phyloP scores from a whole-genome alignment of 78 protist genomes.

The Dictyostelium purpureum region DNA sequence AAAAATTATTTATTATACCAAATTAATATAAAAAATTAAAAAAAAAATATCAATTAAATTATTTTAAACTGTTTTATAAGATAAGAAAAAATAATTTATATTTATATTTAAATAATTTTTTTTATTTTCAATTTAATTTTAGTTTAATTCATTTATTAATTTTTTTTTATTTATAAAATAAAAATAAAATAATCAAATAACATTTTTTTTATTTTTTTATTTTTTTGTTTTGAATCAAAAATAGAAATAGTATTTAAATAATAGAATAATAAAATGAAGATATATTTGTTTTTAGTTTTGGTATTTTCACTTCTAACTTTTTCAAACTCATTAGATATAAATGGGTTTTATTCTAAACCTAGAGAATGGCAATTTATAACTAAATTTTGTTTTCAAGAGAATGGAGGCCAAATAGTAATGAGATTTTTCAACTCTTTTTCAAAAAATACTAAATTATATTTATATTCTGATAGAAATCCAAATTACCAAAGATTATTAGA shows the following conservation, averaged over 20 bases:
- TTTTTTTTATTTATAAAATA: neutral
- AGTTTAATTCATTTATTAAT: too few species aligned
- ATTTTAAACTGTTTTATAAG: too few species aligned
- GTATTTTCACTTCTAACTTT: neutral
- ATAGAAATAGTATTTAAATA: neutral
- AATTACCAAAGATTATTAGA: neutral
- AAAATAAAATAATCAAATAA: neutral
- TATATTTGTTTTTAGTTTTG: neutral
- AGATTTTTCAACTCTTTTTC: neutral
- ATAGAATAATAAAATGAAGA: neutral
- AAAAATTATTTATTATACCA: too few species aligned
- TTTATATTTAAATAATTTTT: too few species aligned
- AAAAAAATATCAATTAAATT: too few species aligned
- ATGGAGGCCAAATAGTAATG: neutral
- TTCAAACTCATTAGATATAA: neutral
- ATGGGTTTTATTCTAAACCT: conserved; percentile 4
- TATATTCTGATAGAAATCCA: neutral
- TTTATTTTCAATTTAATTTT: too few species aligned
- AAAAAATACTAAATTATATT: neutral
- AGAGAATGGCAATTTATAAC: conserved; percentile 4
- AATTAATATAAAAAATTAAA: too few species aligned
- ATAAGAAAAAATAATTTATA: too few species aligned
- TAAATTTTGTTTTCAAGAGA: neutral
- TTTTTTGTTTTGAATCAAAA: too few species aligned
- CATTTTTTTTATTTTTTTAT: too few species aligned